Evolutionary conservation across 495 filamentous ascomycete species (phyloP).

Genomic region (Cryomyces minteri): DNA sequence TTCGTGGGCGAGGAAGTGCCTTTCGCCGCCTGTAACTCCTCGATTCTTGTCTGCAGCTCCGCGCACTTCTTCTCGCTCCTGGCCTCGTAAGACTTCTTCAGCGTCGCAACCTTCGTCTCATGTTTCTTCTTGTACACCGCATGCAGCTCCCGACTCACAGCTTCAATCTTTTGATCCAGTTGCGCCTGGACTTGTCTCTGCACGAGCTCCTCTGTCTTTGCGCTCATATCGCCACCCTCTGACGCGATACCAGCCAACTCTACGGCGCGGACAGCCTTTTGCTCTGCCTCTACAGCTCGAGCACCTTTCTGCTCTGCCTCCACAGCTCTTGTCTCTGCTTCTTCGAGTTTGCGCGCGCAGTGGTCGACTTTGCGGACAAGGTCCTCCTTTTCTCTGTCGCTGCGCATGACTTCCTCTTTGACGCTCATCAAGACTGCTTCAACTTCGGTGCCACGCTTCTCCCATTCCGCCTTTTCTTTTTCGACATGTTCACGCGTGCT

Average conservation of each 20-base stretch:
- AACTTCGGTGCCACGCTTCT: constrained; percentile 67
- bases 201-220: constrained; percentile 7
- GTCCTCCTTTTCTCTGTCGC: constrained; percentile 58
- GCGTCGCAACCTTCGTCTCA: constrained; percentile 77
- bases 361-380: constrained; percentile 54
- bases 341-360: constrained; percentile 43
- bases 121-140: constrained; percentile 92
- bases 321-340: constrained; percentile 19
- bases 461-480: constrained; percentile 67
- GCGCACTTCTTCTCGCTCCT: constrained; percentile 80
- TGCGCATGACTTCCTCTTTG: constrained; percentile 59
- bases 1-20: constrained; percentile 14
- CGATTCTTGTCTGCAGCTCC: constrained; percentile 42
- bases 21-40: constrained; percentile 19
- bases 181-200: constrained; percentile 10
- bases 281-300: constrained; percentile 3
- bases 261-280: not conserved
- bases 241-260: constrained; percentile 7
- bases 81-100: constrained; percentile 88
- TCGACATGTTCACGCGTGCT: constrained; percentile 47
- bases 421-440: constrained; percentile 59
- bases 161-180: constrained; percentile 70
- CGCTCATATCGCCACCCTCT: constrained; percentile 3
- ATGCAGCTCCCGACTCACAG: constrained; percentile 77
- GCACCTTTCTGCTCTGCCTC: constrained; percentile 17